Conservation (phyloP, 1,284 basidiomycete species). For the Heterobasidion irregulare region DNA sequence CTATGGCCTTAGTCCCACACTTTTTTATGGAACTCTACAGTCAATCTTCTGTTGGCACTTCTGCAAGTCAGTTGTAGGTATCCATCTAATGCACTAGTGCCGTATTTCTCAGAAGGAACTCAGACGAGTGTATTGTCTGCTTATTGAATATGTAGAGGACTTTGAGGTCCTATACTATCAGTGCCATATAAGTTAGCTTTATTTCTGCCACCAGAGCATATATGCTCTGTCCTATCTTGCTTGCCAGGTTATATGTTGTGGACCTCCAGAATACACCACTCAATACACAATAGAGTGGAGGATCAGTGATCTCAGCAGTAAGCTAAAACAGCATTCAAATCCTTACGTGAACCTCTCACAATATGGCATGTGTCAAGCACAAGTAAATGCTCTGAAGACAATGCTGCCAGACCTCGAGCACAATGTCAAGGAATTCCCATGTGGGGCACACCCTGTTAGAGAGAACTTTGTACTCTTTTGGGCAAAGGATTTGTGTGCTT, state of each 20-base stretch:
- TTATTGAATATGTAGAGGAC: conserved; percentile 15
- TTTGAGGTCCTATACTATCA: conserved; percentile 22
- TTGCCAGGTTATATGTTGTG: conserved; percentile 17
- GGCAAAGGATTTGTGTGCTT: not conserved
- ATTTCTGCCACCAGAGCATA: conserved; percentile 22
- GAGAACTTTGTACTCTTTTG: not conserved
- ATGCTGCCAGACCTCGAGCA: not conserved
- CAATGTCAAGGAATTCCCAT: not conserved
- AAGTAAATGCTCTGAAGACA: not conserved
- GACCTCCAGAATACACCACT: conserved; percentile 11
- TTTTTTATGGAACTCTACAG: conserved; percentile 18
- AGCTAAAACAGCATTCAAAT: conserved; percentile 15
- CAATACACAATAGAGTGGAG: conserved; percentile 20
- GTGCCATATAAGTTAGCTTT: conserved; percentile 16
- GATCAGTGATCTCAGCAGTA: conserved; percentile 16
- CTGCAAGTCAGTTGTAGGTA: conserved; percentile 17
- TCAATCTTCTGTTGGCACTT: conserved; percentile 15
- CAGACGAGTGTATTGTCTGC: no score
- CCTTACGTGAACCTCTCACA: conserved; percentile 15
- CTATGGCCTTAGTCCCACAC: conserved; percentile 14
- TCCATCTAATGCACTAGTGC: conserved; percentile 16
- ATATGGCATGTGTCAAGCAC: conserved; percentile 10
- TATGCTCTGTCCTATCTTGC: conserved; percentile 20
- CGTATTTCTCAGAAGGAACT: conserved; percentile 10
- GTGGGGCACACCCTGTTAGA: not conserved